phyloP scores from a whole-genome alignment of 352 stramenopile genomes.

The Blastocystis sp. region DNA sequence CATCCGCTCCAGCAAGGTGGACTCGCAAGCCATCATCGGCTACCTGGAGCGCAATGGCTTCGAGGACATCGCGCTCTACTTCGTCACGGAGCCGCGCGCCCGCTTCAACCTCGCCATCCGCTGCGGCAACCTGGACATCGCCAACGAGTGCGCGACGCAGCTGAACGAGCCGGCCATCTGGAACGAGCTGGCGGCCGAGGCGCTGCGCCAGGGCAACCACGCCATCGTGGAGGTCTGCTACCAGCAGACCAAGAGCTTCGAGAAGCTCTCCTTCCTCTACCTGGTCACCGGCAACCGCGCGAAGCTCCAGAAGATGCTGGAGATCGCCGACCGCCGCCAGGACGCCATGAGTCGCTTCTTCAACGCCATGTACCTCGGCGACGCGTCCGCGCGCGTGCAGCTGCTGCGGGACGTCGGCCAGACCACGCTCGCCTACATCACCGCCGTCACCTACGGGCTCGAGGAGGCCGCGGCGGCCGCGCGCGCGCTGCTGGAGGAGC shows the following conservation, averaged over 20 bases:
- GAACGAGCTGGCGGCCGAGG: slow-evolving; percentile 88
- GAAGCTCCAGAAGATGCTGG: slow-evolving; percentile 97
- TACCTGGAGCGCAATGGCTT: slow-evolving; percentile 98
- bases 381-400: slow-evolving; percentile 83
- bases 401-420: slow-evolving; percentile 89
- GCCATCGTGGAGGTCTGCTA: slow-evolving; percentile 98
- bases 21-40: slow-evolving; percentile 91
- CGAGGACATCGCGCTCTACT: slow-evolving; percentile 95
- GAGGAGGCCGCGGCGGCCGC: slow-evolving; percentile 77
- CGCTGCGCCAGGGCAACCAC: slow-evolving; percentile 91
- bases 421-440: slow-evolving; percentile 84
- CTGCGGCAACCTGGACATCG: slow-evolving; percentile 88
- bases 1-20: slow-evolving; percentile 86
- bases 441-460: slow-evolving; percentile 84
- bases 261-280: slow-evolving; percentile 96
- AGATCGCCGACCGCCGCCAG: slow-evolving; percentile 90
- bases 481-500: slow-evolving; percentile 74
- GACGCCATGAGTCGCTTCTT: slow-evolving; percentile 96
- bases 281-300: slow-evolving; percentile 92
- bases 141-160: slow-evolving; percentile 62
- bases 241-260: slow-evolving; percentile 97
- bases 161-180: slow-evolving; percentile 86
- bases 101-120: slow-evolving; percentile 90
- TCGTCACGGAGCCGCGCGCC: slow-evolving; percentile 93
- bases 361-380: slow-evolving; percentile 91